Base-by-base conservation (phyloP, 2,329 filamentous ascomycete genomes). In the Colletotrichum cuscutae region DNA sequence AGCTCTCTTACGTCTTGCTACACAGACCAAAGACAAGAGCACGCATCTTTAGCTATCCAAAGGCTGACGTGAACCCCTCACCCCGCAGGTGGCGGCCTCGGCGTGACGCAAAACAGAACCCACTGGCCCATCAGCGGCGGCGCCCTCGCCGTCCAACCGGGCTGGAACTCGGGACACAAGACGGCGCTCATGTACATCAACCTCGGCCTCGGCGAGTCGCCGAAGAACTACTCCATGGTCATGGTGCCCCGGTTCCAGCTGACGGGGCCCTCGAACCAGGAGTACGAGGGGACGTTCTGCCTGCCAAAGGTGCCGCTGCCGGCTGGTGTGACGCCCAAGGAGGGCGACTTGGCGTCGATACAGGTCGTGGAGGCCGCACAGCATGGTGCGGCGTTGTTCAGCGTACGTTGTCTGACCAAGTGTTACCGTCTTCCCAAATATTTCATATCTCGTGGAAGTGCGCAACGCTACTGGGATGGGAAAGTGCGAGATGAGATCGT, bases 131-230 rank as follows among this genome's bases (percentile, higher is more conserved):
- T 92, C 62, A 84, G 80, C 58, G 92, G 92, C 64, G 92, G 93
- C 54, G 91, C 91, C 7, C 78, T 95, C 65, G 86, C 91, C 19
- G 79, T 94, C 63, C 92, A 94, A 78, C 92, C 92, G 0, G 92
- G 92, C 75, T 94, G 92, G 92, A 94, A 93, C 81, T 86, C 86
- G 52, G 92, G 92, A 64, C 92, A 94, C 78, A 78, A 85, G 22
- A 89, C 87, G 8, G 92, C 92, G 6, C 87, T 92, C 74, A 87
- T 94, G 81, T 94, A 94, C 82, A 85, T 94, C 82, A 94, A 95
- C 81, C 84, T 95, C 68, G 92, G 93, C 60, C 86, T 92, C 69
- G 90, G 90, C 53, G 90, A 86, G 15, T 74, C 81, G 15, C 92
- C 92, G 0, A 81, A 84, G 2, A 94, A 94, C 83, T 92, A 91